Conservation (phyloP, 345 rosid genomes). For the Leavenworthia alabamica region DNA sequence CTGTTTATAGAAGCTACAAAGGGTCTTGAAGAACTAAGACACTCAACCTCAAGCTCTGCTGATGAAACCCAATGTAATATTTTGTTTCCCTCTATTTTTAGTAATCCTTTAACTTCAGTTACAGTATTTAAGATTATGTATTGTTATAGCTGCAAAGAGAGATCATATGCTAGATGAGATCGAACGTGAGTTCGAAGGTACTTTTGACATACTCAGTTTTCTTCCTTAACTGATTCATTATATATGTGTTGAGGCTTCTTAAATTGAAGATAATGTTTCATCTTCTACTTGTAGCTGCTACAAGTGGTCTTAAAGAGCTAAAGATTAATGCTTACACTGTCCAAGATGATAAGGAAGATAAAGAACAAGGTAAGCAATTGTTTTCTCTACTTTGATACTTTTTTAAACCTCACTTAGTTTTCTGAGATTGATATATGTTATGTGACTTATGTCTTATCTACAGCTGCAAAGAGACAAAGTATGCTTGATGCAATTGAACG, state of each 20-base stretch:
- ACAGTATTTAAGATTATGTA: slow-evolving; percentile 2
- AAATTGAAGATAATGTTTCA: background rate
- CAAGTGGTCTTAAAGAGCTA: slow-evolving; percentile 26
- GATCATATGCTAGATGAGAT: slow-evolving; percentile 25
- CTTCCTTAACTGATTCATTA: background rate
- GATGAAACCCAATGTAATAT: slow-evolving; percentile 14
- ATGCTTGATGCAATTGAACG: slow-evolving; percentile 29
- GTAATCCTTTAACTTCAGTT: background rate
- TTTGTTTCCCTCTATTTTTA: background rate
- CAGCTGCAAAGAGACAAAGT: slow-evolving; percentile 21
- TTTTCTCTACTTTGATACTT: background rate
- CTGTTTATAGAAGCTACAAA: slow-evolving; percentile 27
- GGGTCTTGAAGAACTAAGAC: slow-evolving; percentile 31
- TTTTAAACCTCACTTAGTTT: background rate
- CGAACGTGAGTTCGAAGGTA: slow-evolving; percentile 34
- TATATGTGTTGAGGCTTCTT: background rate
- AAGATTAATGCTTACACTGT: slow-evolving; percentile 25
- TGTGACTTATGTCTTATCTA: background rate
- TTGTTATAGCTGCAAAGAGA: slow-evolving; percentile 25
- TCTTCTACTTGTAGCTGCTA: slow-evolving; percentile 25
- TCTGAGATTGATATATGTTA: background rate
- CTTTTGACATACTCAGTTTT: background rate
- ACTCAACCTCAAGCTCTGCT: slow-evolving; percentile 15
- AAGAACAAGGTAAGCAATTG: slow-evolving; percentile 18
- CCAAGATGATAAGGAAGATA: slow-evolving; percentile 13